These are phyloP conservation scores for Fomitopsis serialis DNA, from an alignment of 768 basidiomycete species.

Conservation along the genomic window DNA sequence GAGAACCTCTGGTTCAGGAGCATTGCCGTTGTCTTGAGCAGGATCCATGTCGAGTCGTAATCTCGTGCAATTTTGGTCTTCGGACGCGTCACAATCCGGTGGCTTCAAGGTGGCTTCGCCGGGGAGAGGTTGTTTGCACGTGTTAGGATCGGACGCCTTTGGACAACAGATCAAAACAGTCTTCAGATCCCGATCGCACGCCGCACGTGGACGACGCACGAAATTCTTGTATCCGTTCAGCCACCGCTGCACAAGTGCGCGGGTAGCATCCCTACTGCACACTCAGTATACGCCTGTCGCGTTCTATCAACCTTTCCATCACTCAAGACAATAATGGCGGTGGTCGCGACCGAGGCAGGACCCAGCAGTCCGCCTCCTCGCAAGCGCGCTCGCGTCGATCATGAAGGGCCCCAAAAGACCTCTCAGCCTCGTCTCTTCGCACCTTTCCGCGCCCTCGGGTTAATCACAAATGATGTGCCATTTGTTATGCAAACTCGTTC, in stretches of 20 bases:
- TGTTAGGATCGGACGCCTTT: slow-evolving; percentile 18
- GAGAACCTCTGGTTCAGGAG: slow-evolving; percentile 28
- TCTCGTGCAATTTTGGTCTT: neutral
- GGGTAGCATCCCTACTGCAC: too few species aligned
- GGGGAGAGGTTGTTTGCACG: slow-evolving; percentile 8
- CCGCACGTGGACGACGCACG: neutral
- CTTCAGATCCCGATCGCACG: neutral
- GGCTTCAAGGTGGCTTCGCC: neutral
- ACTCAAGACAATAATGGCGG: too few species aligned
- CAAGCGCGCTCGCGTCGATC: slow-evolving; percentile 42
- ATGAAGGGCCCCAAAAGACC: neutral
- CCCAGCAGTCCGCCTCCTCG: slow-evolving; percentile 37
- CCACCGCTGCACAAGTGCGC: neutral
- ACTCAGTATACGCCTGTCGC: too few species aligned
- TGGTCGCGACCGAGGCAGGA: slow-evolving; percentile 3
- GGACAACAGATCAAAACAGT: slow-evolving; percentile 6
- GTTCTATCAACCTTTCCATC: too few species aligned
- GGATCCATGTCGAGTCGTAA: neutral
- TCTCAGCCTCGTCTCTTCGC: slow-evolving; percentile 58
- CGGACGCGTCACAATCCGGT: neutral
- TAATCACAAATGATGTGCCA: slow-evolving; percentile 87
- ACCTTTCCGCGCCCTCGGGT: slow-evolving; percentile 93
- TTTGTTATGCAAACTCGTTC: slow-evolving; percentile 84
- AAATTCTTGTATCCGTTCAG: neutral
- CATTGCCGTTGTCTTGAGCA: neutral